Conservation (phyloP, 306 rosid species). For the Chamaecrista fasciculata region DNA sequence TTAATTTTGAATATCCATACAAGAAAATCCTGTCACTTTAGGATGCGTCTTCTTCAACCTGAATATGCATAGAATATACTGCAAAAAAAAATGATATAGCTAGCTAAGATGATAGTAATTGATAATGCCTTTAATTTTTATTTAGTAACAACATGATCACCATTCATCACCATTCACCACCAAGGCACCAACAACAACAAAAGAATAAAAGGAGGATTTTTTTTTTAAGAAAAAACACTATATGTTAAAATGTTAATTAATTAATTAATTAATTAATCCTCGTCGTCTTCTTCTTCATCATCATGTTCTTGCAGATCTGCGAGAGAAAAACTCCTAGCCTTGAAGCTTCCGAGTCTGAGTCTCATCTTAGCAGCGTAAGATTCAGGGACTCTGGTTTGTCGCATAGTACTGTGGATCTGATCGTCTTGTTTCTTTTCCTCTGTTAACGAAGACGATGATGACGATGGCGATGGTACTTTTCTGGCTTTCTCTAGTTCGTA, state of each 20-base stretch:
- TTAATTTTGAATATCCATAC: conserved; percentile 17
- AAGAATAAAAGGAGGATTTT: background rate
- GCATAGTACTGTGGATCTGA: conserved; percentile 12
- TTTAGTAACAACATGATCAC: conserved; percentile 38
- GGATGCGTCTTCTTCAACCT: conserved; percentile 13
- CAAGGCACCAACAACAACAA: background rate
- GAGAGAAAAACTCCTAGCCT: conserved; percentile 66
- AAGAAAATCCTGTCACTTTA: conserved; percentile 11
- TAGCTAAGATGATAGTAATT: background rate
- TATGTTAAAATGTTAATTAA: conserved; percentile 10
- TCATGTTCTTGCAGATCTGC: conserved; percentile 76
- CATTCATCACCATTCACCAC: too few species aligned
- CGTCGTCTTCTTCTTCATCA: conserved; percentile 42
- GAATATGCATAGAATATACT: conserved; percentile 30
- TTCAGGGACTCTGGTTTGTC: conserved; percentile 18
- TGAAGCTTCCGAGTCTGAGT: conserved; percentile 56
- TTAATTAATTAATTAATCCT: too few species aligned
- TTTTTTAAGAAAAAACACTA: background rate
- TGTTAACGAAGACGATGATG: conserved; percentile 28
- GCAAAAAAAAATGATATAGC: background rate
- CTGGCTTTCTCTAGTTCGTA: conserved; percentile 26
- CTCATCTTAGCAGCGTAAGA: conserved; percentile 42
- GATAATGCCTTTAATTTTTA: background rate
- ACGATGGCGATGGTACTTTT: conserved; percentile 25
- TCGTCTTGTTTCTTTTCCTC: conserved; percentile 45